Percentiles rank a stretch among this genome's conserved stretches.
Evolutionary conservation across 306 rosid genomes (phyloP).

Genomic region (Parietaria judaica): DNA sequence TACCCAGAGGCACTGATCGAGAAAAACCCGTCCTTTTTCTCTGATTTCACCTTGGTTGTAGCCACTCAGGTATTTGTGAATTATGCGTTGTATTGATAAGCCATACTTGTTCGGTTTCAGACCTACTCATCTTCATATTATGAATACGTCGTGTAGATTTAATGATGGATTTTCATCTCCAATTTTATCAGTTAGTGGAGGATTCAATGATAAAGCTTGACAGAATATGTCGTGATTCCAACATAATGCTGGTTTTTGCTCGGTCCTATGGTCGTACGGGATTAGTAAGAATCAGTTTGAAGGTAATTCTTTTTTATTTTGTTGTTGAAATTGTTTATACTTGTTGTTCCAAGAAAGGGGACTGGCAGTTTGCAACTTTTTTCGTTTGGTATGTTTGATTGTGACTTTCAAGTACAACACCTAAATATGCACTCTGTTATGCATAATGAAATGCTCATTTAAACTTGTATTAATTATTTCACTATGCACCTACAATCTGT

Average conservation of each 20-base stretch:
- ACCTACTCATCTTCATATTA: too few species aligned
- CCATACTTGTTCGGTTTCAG: too few species aligned
- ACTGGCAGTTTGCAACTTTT: not conserved
- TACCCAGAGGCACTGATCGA: conserved; percentile 69
- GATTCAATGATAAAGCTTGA: conserved; percentile 85
- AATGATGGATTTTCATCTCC: conserved; percentile 24
- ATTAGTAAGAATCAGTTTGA: conserved; percentile 79
- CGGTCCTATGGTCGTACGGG: conserved; percentile 97
- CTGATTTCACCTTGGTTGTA: conserved; percentile 83
- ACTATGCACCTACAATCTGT: too few species aligned
- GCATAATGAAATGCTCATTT: too few species aligned
- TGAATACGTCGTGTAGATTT: too few species aligned
- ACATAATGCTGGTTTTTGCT: conserved; percentile 74
- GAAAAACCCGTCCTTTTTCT: conserved; percentile 76
- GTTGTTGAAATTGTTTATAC: not conserved
- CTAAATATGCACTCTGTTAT: too few species aligned
- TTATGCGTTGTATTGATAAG: too few species aligned
- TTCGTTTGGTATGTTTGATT: too few species aligned
- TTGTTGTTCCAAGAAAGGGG: conserved; percentile 1
- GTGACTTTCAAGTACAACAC: too few species aligned
- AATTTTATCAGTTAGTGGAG: conserved; percentile 83
- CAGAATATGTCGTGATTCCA: conserved; percentile 70
- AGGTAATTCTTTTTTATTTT: conserved; percentile 38
- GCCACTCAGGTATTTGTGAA: conserved; percentile 99
- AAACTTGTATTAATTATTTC: too few species aligned